Conservation (phyloP, 345 rosid species). For the Rhodamnia argentea region DNA sequence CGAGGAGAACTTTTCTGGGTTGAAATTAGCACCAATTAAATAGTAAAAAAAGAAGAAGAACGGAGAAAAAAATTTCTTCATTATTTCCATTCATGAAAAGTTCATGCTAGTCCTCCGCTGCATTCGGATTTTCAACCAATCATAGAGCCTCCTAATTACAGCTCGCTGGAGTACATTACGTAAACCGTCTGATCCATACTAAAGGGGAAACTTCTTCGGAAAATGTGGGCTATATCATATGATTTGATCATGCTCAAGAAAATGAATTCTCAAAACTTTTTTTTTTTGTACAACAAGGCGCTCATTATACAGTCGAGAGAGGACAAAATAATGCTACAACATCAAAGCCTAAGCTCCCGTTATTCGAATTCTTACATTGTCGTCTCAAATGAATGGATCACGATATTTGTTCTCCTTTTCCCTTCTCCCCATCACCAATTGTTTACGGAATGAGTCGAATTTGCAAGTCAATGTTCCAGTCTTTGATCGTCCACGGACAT, state of each 20-base stretch:
- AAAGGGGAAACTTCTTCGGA: not conserved
- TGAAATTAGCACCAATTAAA: not conserved
- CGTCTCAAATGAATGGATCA: not conserved
- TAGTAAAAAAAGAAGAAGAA: not conserved
- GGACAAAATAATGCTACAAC: not conserved
- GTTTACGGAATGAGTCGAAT: no score
- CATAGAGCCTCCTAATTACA: not conserved
- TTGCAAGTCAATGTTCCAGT: slow-evolving; percentile 22
- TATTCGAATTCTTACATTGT: not conserved
- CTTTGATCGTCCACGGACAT: slow-evolving; percentile 40
- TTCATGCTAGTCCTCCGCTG: not conserved
- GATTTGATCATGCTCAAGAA: not conserved
- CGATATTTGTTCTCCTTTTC: not conserved
- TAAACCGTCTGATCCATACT: no score
- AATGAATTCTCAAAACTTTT: not conserved
- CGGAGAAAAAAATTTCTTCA: not conserved
- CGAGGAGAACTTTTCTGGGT: not conserved
- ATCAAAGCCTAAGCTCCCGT: not conserved
- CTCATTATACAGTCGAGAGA: not conserved
- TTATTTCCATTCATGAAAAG: not conserved
- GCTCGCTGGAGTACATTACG: not conserved
- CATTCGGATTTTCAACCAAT: not conserved
- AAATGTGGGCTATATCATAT: not conserved
- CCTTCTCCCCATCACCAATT: not conserved
- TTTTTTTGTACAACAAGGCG: not conserved